Base-by-base conservation (phyloP, 176 grass and related monocot genomes). In the Dactylis glomerata region DNA sequence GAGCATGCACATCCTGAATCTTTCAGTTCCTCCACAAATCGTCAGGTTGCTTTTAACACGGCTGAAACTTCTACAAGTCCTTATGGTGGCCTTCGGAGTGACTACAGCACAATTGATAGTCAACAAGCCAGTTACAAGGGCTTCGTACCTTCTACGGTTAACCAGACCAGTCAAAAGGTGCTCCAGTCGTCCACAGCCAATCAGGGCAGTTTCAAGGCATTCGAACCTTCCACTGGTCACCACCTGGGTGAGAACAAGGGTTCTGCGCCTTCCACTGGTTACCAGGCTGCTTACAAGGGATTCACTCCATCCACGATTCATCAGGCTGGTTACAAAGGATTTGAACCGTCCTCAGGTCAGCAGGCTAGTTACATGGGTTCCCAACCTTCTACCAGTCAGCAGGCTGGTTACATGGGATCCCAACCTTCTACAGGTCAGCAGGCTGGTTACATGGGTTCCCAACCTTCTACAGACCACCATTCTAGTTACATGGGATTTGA, bases 341-440 rank as follows among this genome's bases (percentile, higher is more conserved):
- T 82, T 70, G 84, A 87, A 82, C 40, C 82, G 51, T 42, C 77
- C 70, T 73, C 56, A 77, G 77, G 52, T 47, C 70, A 88, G 19
- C 87, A 80, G 45, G 55, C 77, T 84, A 80, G 86, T 73, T 94
- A 84, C 83, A 74, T 65, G 52, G 52, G 62, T 37, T 55, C 76
- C 30, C 79, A 88, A 81, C 27, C 81, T 73, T 77, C 78, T 30
- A 50, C 77, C 32, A 68, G 41, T 76, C 67, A 70, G 16, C 66
- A 83, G 42, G 38, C 74, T 55, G 86, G 71, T 34, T 64, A 85
- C 79, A 76, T 32, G 68, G 79, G 65, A 46, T 86, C 68, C 68
- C 68, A 86, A 78, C n/a, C 82, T 68, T 78, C 73, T 38, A 52
- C 78, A 42, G 67, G 20, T 70, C 83, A 86, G 0, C 65, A 83